A percentile compares a stretch with the other conserved stretches of the same genome.
Evolutionary conservation across 257 asterid species (phyloP).

Genomic region (Salvia splendens): DNA sequence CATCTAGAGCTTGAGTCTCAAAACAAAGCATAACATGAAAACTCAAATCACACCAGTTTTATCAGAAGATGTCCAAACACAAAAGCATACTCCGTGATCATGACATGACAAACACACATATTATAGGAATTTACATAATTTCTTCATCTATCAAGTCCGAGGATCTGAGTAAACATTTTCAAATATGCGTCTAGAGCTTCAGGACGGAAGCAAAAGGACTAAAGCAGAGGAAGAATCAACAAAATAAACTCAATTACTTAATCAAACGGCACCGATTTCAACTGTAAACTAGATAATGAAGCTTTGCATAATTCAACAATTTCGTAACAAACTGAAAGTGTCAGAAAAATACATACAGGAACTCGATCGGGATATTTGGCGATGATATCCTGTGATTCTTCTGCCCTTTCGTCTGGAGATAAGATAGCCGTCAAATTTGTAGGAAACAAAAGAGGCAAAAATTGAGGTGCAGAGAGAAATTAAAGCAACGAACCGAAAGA

Average conservation of each 20-base stretch:
- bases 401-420: constrained; percentile 62
- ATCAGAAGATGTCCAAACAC: not conserved
- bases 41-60: too few relatives aligned
- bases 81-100: not conserved
- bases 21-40: too few relatives aligned
- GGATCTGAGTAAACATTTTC: not conserved
- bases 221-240: not conserved
- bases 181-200: not conserved
- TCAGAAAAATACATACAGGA: constrained; percentile 54
- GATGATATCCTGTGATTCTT: constrained; percentile 76
- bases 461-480: not conserved
- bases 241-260: not conserved
- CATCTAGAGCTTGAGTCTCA: too few relatives aligned
- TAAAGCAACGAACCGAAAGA: constrained; percentile 49
- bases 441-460: not conserved
- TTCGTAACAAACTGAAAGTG: too few relatives aligned
- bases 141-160: not conserved
- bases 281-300: not conserved
- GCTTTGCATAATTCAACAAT: not conserved
- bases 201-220: not conserved
- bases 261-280: not conserved
- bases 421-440: not conserved
- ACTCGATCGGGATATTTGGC: constrained; percentile 89
- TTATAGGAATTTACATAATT: not conserved
- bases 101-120: not conserved